Percentiles rank a stretch among this genome's conserved stretches.
Conservation (phyloP, 768 basidiomycete genomes). For the Psilocybe subaeruginosa region DNA sequence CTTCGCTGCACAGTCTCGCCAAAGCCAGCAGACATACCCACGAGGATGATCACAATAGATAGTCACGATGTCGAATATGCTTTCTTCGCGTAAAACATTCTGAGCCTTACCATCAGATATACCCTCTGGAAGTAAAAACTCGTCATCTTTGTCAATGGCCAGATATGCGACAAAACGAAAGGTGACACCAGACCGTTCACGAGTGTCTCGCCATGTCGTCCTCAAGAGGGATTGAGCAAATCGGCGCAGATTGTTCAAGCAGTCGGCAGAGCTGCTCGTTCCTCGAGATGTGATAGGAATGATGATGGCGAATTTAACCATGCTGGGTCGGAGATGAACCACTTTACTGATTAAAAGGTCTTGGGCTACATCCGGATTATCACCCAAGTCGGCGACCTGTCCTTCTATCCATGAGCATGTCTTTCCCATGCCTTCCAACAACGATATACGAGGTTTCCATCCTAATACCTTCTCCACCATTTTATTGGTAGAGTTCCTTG, state of each 20-base stretch:
- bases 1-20: slow-evolving; percentile 49
- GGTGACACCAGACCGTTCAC: slow-evolving; percentile 25
- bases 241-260: slow-evolving; percentile 40
- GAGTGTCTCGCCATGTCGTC: slow-evolving; percentile 48
- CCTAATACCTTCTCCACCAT: slow-evolving; percentile 29
- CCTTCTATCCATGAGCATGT: slow-evolving; percentile 52
- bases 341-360: slow-evolving; percentile 37
- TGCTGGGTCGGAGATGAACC: slow-evolving; percentile 35
- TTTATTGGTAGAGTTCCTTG: slow-evolving; percentile 56
- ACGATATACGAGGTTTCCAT: slow-evolving; percentile 45
- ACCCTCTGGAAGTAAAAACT: slow-evolving; percentile 31
- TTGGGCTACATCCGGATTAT: slow-evolving; percentile 16
- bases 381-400: slow-evolving; percentile 29
- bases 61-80: slow-evolving; percentile 38
- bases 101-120: slow-evolving; percentile 30
- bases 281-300: slow-evolving; percentile 63
- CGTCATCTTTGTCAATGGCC: slow-evolving; percentile 54
- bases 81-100: slow-evolving; percentile 35
- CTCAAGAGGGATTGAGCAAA: slow-evolving; percentile 47
- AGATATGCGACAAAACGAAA: slow-evolving; percentile 51
- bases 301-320: slow-evolving; percentile 48
- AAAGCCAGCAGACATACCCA: slow-evolving; percentile 56
- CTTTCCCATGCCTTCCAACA: slow-evolving; percentile 49
- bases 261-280: slow-evolving; percentile 31
- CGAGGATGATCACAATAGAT: slow-evolving; percentile 40